Conservation (phyloP, 805 yeast species). For the Saccharomyces kudriavzevii region DNA sequence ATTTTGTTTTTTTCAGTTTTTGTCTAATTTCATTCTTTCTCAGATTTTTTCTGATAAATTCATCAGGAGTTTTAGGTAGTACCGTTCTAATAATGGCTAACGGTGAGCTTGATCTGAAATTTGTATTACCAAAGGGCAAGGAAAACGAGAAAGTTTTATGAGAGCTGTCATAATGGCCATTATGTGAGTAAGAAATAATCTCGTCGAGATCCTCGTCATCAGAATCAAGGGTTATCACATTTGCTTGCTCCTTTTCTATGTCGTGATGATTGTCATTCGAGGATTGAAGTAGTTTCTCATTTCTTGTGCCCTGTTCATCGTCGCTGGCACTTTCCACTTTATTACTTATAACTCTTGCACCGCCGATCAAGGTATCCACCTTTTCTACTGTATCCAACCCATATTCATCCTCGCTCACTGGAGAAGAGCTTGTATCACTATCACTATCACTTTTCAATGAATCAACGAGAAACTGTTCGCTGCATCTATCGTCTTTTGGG, state of each 20-base stretch:
- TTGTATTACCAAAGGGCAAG: slow-evolving; percentile 34
- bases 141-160: slow-evolving; percentile 33
- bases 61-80: slow-evolving; percentile 3
- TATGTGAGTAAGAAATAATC: not conserved
- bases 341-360: slow-evolving; percentile 6
- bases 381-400: not conserved
- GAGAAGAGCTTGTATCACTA: not conserved
- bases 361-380: slow-evolving; percentile 1
- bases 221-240: not conserved
- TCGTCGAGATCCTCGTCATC: not conserved
- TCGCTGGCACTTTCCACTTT: slow-evolving; percentile 2
- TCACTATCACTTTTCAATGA: not conserved
- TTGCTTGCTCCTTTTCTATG: not conserved
- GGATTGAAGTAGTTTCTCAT: not conserved
- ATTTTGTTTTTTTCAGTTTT: slow-evolving; percentile 42
- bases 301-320: slow-evolving; percentile 6
- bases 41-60: not conserved
- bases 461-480: not conserved
- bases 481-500: not conserved
- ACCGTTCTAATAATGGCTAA: slow-evolving; percentile 13
- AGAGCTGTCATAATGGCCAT: not conserved
- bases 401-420: not conserved
- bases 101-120: slow-evolving; percentile 1
- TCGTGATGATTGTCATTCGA: not conserved
- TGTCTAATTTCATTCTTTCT: slow-evolving; percentile 22